Evolutionary conservation across 805 yeast genomes (phyloP).

Genomic region (Kuraishia floccosa): DNA sequence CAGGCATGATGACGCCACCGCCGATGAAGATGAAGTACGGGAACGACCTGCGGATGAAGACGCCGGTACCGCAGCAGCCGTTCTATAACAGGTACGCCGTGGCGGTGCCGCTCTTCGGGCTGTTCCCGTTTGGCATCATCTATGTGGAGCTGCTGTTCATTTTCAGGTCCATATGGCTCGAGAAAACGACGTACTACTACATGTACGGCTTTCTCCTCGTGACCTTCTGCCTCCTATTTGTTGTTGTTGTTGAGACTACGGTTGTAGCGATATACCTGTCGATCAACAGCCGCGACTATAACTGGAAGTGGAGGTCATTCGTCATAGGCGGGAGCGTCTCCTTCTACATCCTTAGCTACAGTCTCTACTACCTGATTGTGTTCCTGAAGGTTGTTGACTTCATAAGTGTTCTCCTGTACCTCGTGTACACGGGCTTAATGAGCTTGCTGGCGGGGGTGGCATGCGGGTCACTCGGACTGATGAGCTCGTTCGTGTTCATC

Average conservation of each 20-base stretch:
- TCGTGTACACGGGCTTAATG: conserved; percentile 60
- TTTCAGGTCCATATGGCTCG: conserved; percentile 70
- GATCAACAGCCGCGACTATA: conserved; percentile 35
- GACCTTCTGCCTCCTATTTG: conserved; percentile 44
- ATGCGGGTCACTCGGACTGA: conserved; percentile 66
- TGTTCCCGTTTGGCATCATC: conserved; percentile 71
- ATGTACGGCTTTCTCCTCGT: conserved; percentile 68
- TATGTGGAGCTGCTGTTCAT: conserved; percentile 67
- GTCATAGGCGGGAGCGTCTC: conserved; percentile 62
- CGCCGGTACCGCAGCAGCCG: conserved; percentile 23
- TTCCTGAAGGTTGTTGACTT: conserved; percentile 54
- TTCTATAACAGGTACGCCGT: conserved; percentile 17
- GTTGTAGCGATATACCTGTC: conserved; percentile 58
- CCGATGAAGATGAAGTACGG: background rate
- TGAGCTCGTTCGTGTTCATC: conserved; percentile 58
- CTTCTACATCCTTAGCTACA: conserved; percentile 55
- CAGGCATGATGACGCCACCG: background rate
- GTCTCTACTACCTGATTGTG: conserved; percentile 52
- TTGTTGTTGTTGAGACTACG: conserved; percentile 62
- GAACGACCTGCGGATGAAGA: conserved; percentile 3
- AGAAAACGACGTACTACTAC: conserved; percentile 67
- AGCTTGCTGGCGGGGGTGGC: conserved; percentile 53
- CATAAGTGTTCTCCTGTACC: conserved; percentile 55
- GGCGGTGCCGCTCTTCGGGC: conserved; percentile 43
- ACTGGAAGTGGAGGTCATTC: conserved; percentile 84